phyloP scores from a whole-genome alignment of 73 alveolate genomes.

The Uronychia binucleata region DNA sequence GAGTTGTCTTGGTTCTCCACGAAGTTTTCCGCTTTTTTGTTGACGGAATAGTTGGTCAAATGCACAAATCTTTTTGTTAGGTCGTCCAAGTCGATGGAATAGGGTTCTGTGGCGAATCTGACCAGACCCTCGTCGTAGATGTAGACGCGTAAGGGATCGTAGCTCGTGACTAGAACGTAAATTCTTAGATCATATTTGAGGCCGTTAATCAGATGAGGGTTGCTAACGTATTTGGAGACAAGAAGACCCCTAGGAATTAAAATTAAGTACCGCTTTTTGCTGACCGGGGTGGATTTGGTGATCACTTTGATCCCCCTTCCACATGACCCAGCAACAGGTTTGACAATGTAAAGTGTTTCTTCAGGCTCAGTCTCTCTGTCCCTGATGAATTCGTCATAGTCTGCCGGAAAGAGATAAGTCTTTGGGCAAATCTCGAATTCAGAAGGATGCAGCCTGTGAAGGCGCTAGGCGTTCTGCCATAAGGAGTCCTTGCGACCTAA shows the following conservation, averaged over 20 bases:
- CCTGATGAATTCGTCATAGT: conserved; percentile 66
- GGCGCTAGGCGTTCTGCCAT: conserved; percentile 69
- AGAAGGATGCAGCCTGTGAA: conserved; percentile 62
- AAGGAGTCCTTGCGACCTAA: conserved; percentile 84
- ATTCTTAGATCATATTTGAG: conserved; percentile 93
- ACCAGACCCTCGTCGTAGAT: conserved; percentile 96
- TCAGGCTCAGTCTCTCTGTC: conserved; percentile 71
- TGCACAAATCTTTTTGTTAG: conserved; percentile 89
- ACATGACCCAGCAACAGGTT: conserved; percentile 93
- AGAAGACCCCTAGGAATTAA: conserved; percentile 65
- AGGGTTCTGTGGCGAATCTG: conserved; percentile 95
- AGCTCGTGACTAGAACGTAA: conserved; percentile 90
- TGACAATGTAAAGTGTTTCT: conserved; percentile 83
- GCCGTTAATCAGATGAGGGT: conserved; percentile 94
- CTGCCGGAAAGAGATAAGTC: conserved; percentile 90
- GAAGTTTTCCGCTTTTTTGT: conserved; percentile 73
- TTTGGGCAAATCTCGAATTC: conserved; percentile 84
- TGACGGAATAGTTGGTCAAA: conserved; percentile 93
- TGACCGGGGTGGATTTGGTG: conserved; percentile 67
- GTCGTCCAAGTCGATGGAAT: conserved; percentile 64
- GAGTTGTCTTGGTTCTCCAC: conserved; percentile 66
- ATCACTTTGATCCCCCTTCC: conserved; percentile 96
- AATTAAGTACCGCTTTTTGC: not conserved
- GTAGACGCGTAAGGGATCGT: conserved; percentile 94
- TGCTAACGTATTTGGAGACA: conserved; percentile 82